Evolutionary conservation across 2,329 filamentous ascomycete genomes (phyloP).

Genomic region (Teratosphaeria nubilosa): DNA sequence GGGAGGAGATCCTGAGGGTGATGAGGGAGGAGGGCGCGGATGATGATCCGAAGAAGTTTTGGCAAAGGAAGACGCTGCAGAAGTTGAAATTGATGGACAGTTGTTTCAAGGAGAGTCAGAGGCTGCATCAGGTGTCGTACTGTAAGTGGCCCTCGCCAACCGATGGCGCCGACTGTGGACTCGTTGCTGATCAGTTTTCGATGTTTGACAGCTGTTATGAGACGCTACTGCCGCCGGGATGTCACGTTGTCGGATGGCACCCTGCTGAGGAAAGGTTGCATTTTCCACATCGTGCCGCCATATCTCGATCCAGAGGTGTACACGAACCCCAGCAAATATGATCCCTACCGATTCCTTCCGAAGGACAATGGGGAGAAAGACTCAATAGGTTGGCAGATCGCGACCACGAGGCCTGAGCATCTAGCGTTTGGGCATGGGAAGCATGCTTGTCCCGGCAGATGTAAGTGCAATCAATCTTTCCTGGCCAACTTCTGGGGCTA

Average conservation of each 20-base stretch:
- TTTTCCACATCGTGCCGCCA: neutral
- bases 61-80: conserved; percentile 18
- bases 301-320: neutral
- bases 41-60: conserved; percentile 3
- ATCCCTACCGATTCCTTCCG: neutral
- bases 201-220: neutral
- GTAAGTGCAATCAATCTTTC: neutral
- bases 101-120: conserved; percentile 22
- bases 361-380: neutral
- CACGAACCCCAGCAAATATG: neutral
- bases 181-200: neutral
- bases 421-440: conserved; percentile 22
- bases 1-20: conserved; percentile 17
- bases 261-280: neutral
- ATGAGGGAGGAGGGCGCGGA: conserved; percentile 11
- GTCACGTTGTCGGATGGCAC: neutral
- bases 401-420: conserved; percentile 12
- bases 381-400: neutral
- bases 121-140: conserved; percentile 9
- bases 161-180: neutral
- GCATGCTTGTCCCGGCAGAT: conserved; percentile 27
- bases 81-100: conserved; percentile 24
- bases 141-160: neutral
- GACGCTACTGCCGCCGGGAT: neutral
- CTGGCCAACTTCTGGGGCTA: neutral